Percentiles rank a stretch among this genome's conserved stretches.
These are phyloP conservation scores for Choiromyces venosus DNA, from an alignment of 495 filamentous ascomycete species.

Conservation along the genomic window DNA sequence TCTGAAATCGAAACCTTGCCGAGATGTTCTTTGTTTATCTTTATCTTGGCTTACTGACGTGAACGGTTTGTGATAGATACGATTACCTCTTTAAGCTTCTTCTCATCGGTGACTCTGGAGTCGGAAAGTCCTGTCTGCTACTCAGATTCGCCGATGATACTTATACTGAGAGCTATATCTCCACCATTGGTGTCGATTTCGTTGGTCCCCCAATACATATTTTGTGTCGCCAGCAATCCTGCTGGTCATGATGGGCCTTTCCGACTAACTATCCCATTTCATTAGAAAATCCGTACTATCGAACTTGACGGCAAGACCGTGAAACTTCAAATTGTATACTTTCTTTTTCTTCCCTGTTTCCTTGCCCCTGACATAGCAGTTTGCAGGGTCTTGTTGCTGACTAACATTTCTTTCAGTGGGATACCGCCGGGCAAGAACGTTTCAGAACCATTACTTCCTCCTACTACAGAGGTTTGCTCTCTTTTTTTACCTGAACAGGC, in stretches of 20 bases:
- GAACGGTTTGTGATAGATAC: conserved; percentile 61
- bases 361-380: neutral
- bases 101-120: conserved; percentile 98
- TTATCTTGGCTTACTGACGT: conserved; percentile 26
- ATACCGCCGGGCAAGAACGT: conserved; percentile 96
- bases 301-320: conserved; percentile 99
- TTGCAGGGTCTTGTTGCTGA: conserved; percentile 18
- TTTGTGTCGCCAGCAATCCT: neutral
- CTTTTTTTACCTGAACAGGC: neutral
- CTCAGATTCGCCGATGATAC: conserved; percentile 98
- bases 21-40: conserved; percentile 1
- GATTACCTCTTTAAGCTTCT: conserved; percentile 99
- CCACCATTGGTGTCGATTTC: conserved; percentile 98
- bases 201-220: conserved; percentile 53
- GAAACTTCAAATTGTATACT: conserved; percentile 94
- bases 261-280: conserved; percentile 18
- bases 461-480: conserved; percentile 74
- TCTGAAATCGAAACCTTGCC: neutral
- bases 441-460: conserved; percentile 99
- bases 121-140: conserved; percentile 98
- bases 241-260: conserved; percentile 19
- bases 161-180: conserved; percentile 99
- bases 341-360: conserved; percentile 5
- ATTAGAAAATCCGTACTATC: conserved; percentile 98
- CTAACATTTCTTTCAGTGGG: conserved; percentile 62